Evolutionary conservation across 805 yeast genomes (phyloP), one percentile per base, ranked within the genome.

Genomic region (Ogataea pilisensis): DNA sequence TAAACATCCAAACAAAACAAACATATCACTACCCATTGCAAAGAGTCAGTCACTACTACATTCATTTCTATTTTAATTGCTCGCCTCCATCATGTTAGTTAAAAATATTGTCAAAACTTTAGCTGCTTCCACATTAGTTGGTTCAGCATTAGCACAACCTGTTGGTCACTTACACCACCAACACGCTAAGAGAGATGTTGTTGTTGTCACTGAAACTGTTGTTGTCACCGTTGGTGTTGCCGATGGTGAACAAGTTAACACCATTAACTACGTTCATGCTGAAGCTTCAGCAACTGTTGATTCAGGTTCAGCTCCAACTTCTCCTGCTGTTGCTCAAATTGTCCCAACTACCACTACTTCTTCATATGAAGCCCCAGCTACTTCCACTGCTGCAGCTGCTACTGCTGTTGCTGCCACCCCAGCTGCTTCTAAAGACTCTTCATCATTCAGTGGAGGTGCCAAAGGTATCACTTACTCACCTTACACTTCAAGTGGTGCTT

Each of bases 401-500:
- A 41, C 57, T 27, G 46, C 61, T 18, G 45, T 66, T 26, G 39
- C 61, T 24, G 34, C 54, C 35, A 46, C 48, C 13, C 22, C 61
- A 45, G 50, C 64, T 57, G 42, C 52, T 59, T 14, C 31, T n/a
- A 14, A 12, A 29, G 18, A 29, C 4, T n/a, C 31, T 29, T n/a
- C 19, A 14, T 8, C 8, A 4, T 58, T 53, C 41, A 56, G 66
- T 25, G 70, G 69, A 25, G 73, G 75, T 45, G 71, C 81, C 47
- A 78, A 74, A 65, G 95, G 93, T 74, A 72, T 85, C 55, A 78
- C 89, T 43, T 85, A 85, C 74, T 79, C 90, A 37, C 95, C 95
- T 52, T 85, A 85, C 75, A 68, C 79, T 44, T 60, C 73, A 43
- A 62, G 72, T 45, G 91, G 90, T 63, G 64, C 66, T 21, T 85